Conservation (phyloP, 208 protist genomes). For the Strigomonas culicis region DNA sequence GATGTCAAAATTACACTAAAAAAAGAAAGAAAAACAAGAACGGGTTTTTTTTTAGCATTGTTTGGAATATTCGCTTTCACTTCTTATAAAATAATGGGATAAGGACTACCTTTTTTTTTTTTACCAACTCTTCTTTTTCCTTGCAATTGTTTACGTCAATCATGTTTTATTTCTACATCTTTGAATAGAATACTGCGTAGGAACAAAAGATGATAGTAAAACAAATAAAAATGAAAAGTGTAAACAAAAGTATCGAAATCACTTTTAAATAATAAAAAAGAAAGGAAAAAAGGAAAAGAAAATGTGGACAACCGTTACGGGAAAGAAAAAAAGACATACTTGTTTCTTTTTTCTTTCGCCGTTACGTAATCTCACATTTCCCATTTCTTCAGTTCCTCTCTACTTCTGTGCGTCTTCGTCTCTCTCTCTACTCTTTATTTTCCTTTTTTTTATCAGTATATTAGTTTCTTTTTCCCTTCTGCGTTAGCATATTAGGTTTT, state of each 20-base stretch:
- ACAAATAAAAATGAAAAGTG: too few relatives aligned
- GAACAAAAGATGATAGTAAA: not conserved
- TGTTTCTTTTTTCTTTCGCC: slow-evolving; percentile 7
- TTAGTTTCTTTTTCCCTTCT: slow-evolving; percentile 4
- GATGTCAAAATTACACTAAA: not conserved
- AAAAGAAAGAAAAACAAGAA: not conserved
- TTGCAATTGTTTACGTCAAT: not conserved
- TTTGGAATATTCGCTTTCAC: not conserved
- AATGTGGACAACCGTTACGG: not conserved
- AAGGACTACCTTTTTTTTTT: not conserved
- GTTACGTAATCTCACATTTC: slow-evolving; percentile 3
- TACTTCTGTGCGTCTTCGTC: not conserved
- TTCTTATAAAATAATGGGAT: not conserved
- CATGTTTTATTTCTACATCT: not conserved
- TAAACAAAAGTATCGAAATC: too few relatives aligned
- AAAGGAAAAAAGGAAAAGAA: slow-evolving; percentile 14
- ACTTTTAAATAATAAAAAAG: too few relatives aligned
- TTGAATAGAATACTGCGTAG: not conserved
- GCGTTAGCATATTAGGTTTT: slow-evolving; percentile 8
- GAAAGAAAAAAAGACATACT: not conserved
- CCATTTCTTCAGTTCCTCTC: slow-evolving; percentile 4
- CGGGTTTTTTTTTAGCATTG: slow-evolving; percentile 1
- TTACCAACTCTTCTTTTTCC: not conserved
- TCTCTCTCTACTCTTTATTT: slow-evolving; percentile 9
- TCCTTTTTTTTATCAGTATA: slow-evolving; percentile 6